Evolutionary conservation across 2,329 filamentous ascomycete genomes (phyloP).

Genomic region (Nemania sp.): DNA sequence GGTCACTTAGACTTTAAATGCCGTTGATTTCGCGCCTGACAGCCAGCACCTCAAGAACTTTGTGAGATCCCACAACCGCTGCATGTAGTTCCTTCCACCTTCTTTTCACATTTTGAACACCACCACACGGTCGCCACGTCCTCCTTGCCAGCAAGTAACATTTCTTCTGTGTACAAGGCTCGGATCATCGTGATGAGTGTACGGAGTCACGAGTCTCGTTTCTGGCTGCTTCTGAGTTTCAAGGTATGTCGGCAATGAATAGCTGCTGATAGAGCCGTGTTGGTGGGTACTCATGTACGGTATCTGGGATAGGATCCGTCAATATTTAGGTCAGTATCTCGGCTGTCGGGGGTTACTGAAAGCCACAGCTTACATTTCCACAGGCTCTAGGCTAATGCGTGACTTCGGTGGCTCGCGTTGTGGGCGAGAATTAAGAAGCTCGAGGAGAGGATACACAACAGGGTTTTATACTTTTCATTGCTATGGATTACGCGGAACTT

Average conservation of each 20-base stretch:
- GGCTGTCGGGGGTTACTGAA: not conserved
- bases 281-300: not conserved
- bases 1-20: not conserved
- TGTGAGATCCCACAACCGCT: not conserved
- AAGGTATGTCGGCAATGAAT: not conserved
- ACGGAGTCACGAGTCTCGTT: no score
- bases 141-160: no score
- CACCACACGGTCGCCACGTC: not conserved
- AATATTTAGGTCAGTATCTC: not conserved
- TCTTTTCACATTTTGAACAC: not conserved
- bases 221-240: not conserved
- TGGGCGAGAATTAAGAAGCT: not conserved
- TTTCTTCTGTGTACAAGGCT: not conserved
- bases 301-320: not conserved
- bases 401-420: not conserved
- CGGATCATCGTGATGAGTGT: not conserved
- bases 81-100: not conserved
- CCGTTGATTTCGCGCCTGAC: not conserved
- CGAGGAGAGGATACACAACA: not conserved
- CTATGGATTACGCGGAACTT: not conserved
- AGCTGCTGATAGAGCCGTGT: not conserved
- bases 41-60: not conserved
- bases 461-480: constrained; percentile 7
- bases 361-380: constrained; percentile 2
- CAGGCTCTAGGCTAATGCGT: not conserved